A percentile compares a stretch with the other conserved stretches of the same genome.
phyloP scores from a whole-genome alignment of 805 yeast genomes.

The Sugiyamaella smithiae region DNA sequence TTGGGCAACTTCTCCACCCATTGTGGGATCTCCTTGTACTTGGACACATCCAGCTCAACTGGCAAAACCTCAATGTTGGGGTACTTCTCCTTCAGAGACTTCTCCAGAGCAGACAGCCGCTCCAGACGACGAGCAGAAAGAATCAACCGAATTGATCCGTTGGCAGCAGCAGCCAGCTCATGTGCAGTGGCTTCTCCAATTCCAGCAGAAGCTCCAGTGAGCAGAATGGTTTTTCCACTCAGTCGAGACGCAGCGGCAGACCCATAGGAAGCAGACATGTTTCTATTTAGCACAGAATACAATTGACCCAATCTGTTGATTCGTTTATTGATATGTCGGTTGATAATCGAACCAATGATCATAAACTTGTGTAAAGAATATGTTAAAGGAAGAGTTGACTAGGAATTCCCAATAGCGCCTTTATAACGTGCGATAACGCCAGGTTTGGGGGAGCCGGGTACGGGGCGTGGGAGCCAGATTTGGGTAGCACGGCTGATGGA shows the following conservation, averaged over 20 bases:
- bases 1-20: conserved; percentile 53
- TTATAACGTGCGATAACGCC: background rate
- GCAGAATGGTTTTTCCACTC: conserved; percentile 71
- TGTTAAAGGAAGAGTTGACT: no score
- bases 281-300: background rate
- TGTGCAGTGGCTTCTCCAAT: conserved; percentile 90
- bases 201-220: conserved; percentile 97
- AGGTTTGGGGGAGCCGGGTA: background rate
- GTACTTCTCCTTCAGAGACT: conserved; percentile 46
- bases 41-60: conserved; percentile 55
- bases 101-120: conserved; percentile 50
- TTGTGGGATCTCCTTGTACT: conserved; percentile 47
- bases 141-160: conserved; percentile 67
- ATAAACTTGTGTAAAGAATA: background rate
- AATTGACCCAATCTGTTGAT: background rate
- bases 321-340: background rate
- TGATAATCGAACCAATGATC: background rate
- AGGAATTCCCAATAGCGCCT: no score
- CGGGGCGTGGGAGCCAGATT: background rate
- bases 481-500: background rate
- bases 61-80: conserved; percentile 47
- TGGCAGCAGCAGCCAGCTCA: conserved; percentile 75
- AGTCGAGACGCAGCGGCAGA: conserved; percentile 74
- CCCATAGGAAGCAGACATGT: conserved; percentile 57
- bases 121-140: conserved; percentile 77